phyloP scores from a whole-genome alignment of 1,139 yeast species.

The Pichia sp. region DNA sequence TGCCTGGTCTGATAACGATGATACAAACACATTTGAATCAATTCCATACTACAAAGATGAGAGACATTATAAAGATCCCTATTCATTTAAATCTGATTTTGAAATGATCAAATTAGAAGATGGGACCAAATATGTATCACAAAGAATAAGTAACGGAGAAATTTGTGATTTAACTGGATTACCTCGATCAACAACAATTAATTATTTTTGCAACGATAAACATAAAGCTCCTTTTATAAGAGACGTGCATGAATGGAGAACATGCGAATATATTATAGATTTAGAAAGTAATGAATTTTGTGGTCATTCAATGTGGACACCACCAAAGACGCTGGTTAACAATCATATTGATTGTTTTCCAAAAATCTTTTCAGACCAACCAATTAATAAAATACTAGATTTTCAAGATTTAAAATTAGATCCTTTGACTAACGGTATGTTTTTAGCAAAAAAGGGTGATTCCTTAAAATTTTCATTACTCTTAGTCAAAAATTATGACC shows the following conservation, averaged over 20 bases:
- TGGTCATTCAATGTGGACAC: conserved; percentile 9
- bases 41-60: conserved; percentile 5
- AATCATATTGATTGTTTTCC: conserved; percentile 8
- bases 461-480: conserved; percentile 1
- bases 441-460: neutral
- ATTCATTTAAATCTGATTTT: conserved; percentile 19
- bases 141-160: conserved; percentile 54
- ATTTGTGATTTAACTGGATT: conserved; percentile 65
- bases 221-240: conserved; percentile 31
- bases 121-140: conserved; percentile 43
- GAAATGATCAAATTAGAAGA: conserved; percentile 23
- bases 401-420: neutral
- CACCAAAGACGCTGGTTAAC: conserved; percentile 1
- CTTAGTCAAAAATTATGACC: conserved; percentile 5
- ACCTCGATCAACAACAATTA: conserved; percentile 58
- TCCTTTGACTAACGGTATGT: conserved; percentile 9
- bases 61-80: conserved; percentile 9
- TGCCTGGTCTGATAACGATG: conserved; percentile 20
- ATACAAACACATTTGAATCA: neutral
- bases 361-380: neutral
- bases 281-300: conserved; percentile 15
- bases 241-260: conserved; percentile 55
- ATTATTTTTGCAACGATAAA: conserved; percentile 57
- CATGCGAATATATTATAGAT: conserved; percentile 43
- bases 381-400: neutral